These are phyloP conservation scores for Asterophora lycoperdoides DNA, from an alignment of 768 basidiomycete species.

Conservation along the genomic window DNA sequence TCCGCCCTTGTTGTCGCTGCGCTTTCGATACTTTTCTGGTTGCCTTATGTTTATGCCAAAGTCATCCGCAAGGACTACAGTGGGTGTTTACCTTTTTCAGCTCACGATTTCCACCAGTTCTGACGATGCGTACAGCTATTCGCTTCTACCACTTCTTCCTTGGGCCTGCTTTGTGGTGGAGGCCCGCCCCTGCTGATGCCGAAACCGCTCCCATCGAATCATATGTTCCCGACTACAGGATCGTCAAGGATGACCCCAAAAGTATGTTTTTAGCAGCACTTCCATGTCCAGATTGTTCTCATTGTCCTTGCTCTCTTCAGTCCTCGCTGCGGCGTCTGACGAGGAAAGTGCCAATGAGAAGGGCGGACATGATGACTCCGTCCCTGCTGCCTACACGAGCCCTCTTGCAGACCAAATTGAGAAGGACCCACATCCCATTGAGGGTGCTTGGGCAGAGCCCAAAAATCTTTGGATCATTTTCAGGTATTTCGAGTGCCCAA, in stretches of 20 bases:
- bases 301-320: neutral
- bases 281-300: neutral
- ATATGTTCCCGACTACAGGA: conserved; percentile 25
- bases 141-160: conserved; percentile 28
- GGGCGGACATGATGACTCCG: neutral
- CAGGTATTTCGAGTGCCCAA: neutral
- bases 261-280: neutral
- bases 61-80: conserved; percentile 26
- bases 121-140: conserved; percentile 13
- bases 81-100: conserved; percentile 4
- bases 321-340: neutral
- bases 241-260: conserved; percentile 14
- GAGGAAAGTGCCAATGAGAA: conserved; percentile 19
- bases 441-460: conserved; percentile 24
- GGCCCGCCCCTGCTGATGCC: conserved; percentile 21
- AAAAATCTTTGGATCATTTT: conserved; percentile 25
- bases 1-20: conserved; percentile 19
- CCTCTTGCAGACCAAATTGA: conserved; percentile 12
- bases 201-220: neutral
- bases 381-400: conserved; percentile 1
- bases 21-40: conserved; percentile 24
- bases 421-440: conserved; percentile 20
- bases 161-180: conserved; percentile 24
- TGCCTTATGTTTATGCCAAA: conserved; percentile 25
- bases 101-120: neutral